Conservation (phyloP, 176 grass and related monocot genomes). For the Oryza australiensis region DNA sequence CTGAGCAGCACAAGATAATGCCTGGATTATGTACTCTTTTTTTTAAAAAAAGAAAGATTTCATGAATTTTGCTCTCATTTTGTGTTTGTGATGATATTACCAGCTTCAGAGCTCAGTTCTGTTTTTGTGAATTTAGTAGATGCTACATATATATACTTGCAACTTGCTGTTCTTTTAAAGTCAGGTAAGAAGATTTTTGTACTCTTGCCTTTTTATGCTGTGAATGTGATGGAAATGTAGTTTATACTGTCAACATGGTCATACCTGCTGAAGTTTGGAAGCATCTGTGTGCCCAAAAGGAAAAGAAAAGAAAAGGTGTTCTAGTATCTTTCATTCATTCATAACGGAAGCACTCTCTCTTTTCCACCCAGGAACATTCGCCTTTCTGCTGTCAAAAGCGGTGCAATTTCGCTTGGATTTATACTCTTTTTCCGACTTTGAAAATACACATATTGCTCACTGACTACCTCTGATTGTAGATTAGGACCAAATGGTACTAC, state of each 20-base stretch:
- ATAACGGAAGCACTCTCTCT: conserved; percentile 20
- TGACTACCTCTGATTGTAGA: not conserved
- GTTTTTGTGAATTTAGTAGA: not conserved
- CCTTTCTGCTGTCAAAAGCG: conserved; percentile 33
- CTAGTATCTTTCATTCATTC: not conserved
- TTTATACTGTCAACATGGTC: not conserved
- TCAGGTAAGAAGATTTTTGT: not conserved
- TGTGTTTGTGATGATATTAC: not conserved
- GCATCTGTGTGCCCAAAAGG: conserved; percentile 14
- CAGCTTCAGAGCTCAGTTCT: not conserved
- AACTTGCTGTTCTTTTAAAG: not conserved
- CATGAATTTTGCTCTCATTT: not conserved
- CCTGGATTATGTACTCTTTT: not conserved
- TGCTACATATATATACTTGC: not conserved
- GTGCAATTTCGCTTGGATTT: not conserved
- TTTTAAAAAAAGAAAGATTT: not conserved
- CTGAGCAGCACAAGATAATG: conserved; percentile 35
- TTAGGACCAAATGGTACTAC: conserved; percentile 4
- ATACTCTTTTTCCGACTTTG: conserved; percentile 18
- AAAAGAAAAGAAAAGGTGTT: not conserved
- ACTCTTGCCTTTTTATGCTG: not conserved
- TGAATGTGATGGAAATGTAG: not conserved
- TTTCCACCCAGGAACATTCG: conserved; percentile 3
- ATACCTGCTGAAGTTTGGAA: not conserved
- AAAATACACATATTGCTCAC: conserved; percentile 8